Base-by-base conservation (phyloP, 495 filamentous ascomycete genomes). In the Friedmanniomyces simplex region DNA sequence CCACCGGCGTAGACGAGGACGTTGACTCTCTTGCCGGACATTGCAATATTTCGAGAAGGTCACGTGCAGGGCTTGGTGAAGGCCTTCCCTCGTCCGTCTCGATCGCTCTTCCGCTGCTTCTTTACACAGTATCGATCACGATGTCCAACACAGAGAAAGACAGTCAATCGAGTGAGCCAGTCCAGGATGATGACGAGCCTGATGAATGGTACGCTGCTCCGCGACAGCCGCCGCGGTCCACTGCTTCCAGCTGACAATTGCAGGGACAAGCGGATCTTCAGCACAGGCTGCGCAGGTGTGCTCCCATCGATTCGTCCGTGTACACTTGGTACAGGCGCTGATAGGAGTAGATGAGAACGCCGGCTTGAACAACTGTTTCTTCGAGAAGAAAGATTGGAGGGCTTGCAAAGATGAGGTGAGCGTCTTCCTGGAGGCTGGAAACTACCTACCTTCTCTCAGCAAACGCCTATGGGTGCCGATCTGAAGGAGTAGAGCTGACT, bases 201-300 rank as follows among this genome's bases (percentile, higher is more conserved):
- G 91, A 96, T 79, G 91, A 95, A 34, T 97, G 91, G 93, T 96
- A 76, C 73, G 76, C 61, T 10, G 51, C 46, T 41, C 20, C 30
- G 30, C 14, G 39, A 32, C 28, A 10, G 28, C 18, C 18, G 39
- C 18, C 39, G 39, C 13, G 5, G 3, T 43, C 14, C 39, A 20
- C 2, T 13, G 14, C 16, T 37, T 37, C 34, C 34, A 20, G 56
- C 26, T 37, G 2, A 50, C 47, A 48, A 25, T 5, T 10, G 25
- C 41, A 91, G 87, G 87, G 89, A 98, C 75, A 91, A 96, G 79
- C 80, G 93, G 65, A 98, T 98, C 66, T 93, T 88, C 74, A 96
- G 89, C 72, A 97, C 93, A 5, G 93, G 93, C 28, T 98, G 93
- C 64, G 79, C 91, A 69, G 80, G 93, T 96, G 73, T 57, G 75